phyloP scores from a whole-genome alignment of 257 asterid genomes.

The Jacaranda mimosifolia region DNA sequence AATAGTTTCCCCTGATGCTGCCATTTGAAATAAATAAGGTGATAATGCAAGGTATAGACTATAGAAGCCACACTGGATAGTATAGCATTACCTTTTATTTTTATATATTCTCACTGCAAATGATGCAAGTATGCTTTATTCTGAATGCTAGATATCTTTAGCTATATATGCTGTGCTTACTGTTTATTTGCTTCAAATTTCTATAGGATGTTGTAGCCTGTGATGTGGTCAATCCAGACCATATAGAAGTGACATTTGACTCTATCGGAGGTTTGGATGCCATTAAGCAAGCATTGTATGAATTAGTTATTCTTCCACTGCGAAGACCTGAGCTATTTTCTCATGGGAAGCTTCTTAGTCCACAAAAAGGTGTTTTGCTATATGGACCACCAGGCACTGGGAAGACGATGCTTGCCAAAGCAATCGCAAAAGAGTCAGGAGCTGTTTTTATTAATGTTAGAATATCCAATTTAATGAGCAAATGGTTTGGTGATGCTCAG shows the following conservation, averaged over 20 bases:
- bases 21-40: background rate
- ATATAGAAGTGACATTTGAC: constrained; percentile 77
- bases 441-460: constrained; percentile 90
- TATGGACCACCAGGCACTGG: constrained; percentile 99
- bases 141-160: background rate
- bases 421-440: constrained; percentile 92
- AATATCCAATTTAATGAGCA: constrained; percentile 89
- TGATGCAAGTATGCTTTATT: constrained; percentile 14
- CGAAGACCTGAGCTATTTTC: constrained; percentile 86
- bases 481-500: constrained; percentile 98
- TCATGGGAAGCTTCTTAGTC: constrained; percentile 91
- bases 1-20: background rate
- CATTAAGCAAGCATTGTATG: constrained; percentile 75
- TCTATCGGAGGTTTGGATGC: constrained; percentile 88
- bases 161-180: constrained; percentile 16
- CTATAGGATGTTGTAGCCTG: constrained; percentile 87
- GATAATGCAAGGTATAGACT: background rate
- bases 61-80: background rate
- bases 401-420: constrained; percentile 98
- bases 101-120: background rate
- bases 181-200: constrained; percentile 6
- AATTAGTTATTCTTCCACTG: constrained; percentile 88
- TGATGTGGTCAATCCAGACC: constrained; percentile 90
- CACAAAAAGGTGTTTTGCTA: constrained; percentile 89
- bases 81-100: background rate